Percentiles rank a stretch among this genome's conserved stretches.
Evolutionary conservation across 2,329 filamentous ascomycete species (phyloP).

Genomic region (Sporothrix protearum): DNA sequence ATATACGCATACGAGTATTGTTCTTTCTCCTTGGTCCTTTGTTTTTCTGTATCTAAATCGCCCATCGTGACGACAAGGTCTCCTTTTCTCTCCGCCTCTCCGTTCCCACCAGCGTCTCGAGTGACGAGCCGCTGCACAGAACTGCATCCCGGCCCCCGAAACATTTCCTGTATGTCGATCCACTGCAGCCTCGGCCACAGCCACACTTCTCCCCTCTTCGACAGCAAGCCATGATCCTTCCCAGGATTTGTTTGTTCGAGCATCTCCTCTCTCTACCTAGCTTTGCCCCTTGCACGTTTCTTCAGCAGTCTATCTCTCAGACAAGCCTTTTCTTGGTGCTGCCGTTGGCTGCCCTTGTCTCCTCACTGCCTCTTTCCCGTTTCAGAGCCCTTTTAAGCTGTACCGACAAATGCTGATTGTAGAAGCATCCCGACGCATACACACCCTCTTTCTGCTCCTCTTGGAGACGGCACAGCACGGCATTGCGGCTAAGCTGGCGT

Average conservation of each 20-base stretch:
- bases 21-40: background rate
- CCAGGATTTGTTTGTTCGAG: background rate
- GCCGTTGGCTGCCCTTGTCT: background rate
- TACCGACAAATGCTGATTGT: background rate
- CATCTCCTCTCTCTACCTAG: background rate
- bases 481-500: slow-evolving; percentile 20
- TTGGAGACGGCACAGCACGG: slow-evolving; percentile 13
- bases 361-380: background rate
- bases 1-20: too few species aligned
- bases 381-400: background rate
- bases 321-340: slow-evolving; percentile 2
- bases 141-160: slow-evolving; percentile 8
- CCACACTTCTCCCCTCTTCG: slow-evolving; percentile 12
- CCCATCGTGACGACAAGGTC: background rate
- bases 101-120: slow-evolving; percentile 5
- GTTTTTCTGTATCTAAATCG: background rate
- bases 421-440: slow-evolving; percentile 3
- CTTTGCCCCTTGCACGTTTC: slow-evolving; percentile 2
- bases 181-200: slow-evolving; percentile 16
- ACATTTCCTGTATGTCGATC: slow-evolving; percentile 19
- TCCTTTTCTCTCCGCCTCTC: slow-evolving; percentile 7
- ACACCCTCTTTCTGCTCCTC: background rate
- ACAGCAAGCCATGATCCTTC: background rate
- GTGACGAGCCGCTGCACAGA: slow-evolving; percentile 11
- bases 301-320: background rate